Percentiles rank a stretch among this genome's conserved stretches.
These are phyloP conservation scores for Diospyros kaki DNA, from an alignment of 148 eudicot species.

Conservation along the genomic window DNA sequence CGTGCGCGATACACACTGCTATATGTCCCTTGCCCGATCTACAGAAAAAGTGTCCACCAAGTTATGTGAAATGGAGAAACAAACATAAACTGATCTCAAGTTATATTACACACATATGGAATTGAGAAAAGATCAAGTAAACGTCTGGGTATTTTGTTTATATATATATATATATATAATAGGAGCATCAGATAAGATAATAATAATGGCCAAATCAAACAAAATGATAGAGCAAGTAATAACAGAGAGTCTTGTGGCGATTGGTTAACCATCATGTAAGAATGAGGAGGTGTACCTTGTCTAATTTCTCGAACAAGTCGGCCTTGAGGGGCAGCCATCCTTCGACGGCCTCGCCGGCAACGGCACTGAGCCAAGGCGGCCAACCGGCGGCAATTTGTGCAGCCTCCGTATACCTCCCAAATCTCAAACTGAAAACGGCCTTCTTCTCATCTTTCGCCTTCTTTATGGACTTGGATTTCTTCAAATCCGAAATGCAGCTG, in stretches of 20 bases:
- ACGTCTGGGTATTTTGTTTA: too few relatives aligned
- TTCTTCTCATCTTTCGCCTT: slow-evolving; percentile 18
- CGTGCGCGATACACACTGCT: slow-evolving; percentile 85
- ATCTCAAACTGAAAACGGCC: slow-evolving; percentile 38
- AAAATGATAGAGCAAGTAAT: too few relatives aligned
- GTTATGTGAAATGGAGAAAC: neutral
- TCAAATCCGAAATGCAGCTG: slow-evolving; percentile 3
- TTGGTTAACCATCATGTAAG: too few relatives aligned
- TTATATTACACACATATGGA: too few relatives aligned
- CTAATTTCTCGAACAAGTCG: slow-evolving; percentile 57
- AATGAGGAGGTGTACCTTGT: slow-evolving; percentile 36
- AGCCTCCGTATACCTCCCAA: slow-evolving; percentile 46
- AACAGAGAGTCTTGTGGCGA: too few relatives aligned
- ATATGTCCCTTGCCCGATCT: slow-evolving; percentile 99
- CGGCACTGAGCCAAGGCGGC: slow-evolving; percentile 70
- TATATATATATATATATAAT: too few relatives aligned
- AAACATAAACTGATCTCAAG: neutral
- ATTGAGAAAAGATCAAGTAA: too few relatives aligned
- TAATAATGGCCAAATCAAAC: neutral
- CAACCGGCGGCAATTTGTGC: slow-evolving; percentile 68
- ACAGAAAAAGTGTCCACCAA: neutral
- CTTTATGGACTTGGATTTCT: slow-evolving; percentile 13
- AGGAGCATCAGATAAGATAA: too few relatives aligned
- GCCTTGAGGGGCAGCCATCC: slow-evolving; percentile 72
- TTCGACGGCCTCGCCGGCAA: slow-evolving; percentile 61